Evolutionary conservation across 2,329 filamentous ascomycete species (phyloP).

Genomic region (Paecilomyces fulvus): DNA sequence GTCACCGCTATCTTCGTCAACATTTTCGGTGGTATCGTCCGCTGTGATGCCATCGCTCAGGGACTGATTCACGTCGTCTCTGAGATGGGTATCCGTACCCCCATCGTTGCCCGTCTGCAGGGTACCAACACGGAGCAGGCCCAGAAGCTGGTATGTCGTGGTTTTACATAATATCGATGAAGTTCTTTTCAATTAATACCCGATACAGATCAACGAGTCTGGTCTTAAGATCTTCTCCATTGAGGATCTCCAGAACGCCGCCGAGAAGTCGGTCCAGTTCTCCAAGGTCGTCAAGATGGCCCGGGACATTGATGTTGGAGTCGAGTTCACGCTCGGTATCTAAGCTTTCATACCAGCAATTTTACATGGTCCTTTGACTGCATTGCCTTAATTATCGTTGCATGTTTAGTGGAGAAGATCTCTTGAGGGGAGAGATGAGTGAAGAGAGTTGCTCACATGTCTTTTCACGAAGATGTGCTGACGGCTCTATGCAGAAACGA

Average conservation of each 20-base stretch:
- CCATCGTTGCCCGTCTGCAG: constrained; percentile 94
- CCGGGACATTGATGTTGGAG: constrained; percentile 92
- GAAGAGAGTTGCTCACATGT: neutral
- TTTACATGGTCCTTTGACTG: neutral
- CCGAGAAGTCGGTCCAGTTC: constrained; percentile 97
- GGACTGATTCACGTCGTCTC: constrained; percentile 92
- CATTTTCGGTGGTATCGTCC: constrained; percentile 98
- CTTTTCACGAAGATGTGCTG: neutral
- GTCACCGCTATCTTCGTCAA: constrained; percentile 99
- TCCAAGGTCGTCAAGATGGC: constrained; percentile 99
- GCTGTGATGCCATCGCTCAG: constrained; percentile 94
- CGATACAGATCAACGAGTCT: constrained; percentile 72
- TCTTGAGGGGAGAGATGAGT: neutral
- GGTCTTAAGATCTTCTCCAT: constrained; percentile 99
- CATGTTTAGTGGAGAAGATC: neutral
- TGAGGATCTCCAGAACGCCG: constrained; percentile 91
- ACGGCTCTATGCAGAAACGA: neutral
- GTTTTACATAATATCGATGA: constrained; percentile 3
- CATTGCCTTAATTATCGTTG: neutral
- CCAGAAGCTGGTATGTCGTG: constrained; percentile 59
- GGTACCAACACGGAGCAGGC: constrained; percentile 97
- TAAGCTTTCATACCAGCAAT: constrained; percentile 39
- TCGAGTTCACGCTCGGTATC: constrained; percentile 91
- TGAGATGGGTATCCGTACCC: constrained; percentile 90
- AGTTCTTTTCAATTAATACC: neutral